A percentile compares a stretch with the other conserved stretches of the same genome.
Evolutionary conservation across 768 basidiomycete genomes (phyloP).

Genomic region (Cystoderma amianthinum): DNA sequence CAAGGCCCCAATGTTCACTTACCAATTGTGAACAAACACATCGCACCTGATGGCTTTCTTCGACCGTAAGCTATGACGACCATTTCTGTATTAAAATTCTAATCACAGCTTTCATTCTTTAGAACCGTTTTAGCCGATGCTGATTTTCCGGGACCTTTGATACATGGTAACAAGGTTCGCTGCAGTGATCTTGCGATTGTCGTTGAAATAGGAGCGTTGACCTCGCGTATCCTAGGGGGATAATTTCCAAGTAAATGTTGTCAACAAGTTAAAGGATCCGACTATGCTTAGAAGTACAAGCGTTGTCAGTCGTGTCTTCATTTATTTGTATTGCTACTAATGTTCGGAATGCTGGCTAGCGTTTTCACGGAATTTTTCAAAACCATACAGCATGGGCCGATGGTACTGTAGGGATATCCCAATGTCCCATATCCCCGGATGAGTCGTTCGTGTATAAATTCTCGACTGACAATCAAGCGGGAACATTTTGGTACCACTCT

Average conservation of each 20-base stretch:
- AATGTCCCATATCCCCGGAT: conserved; percentile 34
- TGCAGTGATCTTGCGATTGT: too few relatives aligned
- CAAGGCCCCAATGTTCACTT: too few relatives aligned
- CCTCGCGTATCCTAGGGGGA: conserved; percentile 14
- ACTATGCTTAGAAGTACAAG: conserved; percentile 15
- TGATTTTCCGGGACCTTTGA: not conserved
- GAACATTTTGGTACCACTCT: conserved; percentile 37
- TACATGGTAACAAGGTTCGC: not conserved
- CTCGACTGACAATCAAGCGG: conserved; percentile 26
- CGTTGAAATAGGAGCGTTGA: not conserved
- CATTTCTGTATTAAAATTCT: not conserved
- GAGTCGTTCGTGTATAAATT: conserved; percentile 34
- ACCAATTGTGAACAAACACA: conserved; percentile 1
- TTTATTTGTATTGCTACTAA: not conserved
- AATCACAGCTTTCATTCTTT: not conserved
- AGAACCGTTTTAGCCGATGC: conserved; percentile 1
- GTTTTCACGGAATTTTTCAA: conserved; percentile 25
- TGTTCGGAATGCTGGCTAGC: conserved; percentile 8
- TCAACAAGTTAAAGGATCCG: conserved; percentile 11
- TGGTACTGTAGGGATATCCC: conserved; percentile 25
- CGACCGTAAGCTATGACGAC: not conserved
- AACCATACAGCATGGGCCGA: conserved; percentile 18
- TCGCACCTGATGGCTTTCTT: conserved; percentile 3
- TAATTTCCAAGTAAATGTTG: conserved; percentile 15
- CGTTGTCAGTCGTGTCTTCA: conserved; percentile 9